Base-by-base conservation (phyloP, 1,284 basidiomycete genomes). In the Sporisorium scitamineum region DNA sequence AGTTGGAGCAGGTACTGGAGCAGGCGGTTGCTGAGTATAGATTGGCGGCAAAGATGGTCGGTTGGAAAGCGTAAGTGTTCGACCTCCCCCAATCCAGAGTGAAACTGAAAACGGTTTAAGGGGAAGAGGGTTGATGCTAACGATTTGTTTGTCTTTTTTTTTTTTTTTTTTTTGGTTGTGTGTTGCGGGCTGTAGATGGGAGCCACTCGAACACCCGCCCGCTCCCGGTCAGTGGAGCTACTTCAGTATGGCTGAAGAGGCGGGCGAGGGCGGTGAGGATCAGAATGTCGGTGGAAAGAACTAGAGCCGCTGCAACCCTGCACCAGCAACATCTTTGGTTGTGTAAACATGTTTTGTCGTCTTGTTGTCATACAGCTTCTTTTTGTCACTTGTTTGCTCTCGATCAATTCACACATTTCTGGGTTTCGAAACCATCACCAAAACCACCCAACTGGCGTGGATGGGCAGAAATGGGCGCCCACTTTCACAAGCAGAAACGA, bases 41-140 rank as follows among this genome's bases (percentile, higher is more conserved):
- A 55, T 88, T 98, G 48, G 92, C 90, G 2, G 88, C 88, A 41
- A 93, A 94, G 87, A 94, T 98, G 92, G 85, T 92, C 26, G 93
- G 96, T 85, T 98, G 94, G 94, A 97, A 97, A 88, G 90, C 93
- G 95, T 99, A 86, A 88, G 94, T 92, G 20, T 26, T 8, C 14
- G 14, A 5, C 7, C 27, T n/a, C n/a, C n/a, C n/a, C n/a, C n/a
- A n/a, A n/a, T n/a, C n/a, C n/a, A n/a, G n/a, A n/a, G n/a, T n/a
- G n/a, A n/a, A n/a, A n/a, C n/a, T n/a, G n/a, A n/a, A n/a, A n/a
- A n/a, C n/a, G n/a, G n/a, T n/a, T n/a, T n/a, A n/a, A n/a, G n/a
- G n/a, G n/a, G n/a, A n/a, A n/a, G n/a, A n/a, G n/a, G n/a, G n/a
- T n/a, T n/a, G n/a, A n/a, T n/a, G n/a, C n/a, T n/a, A n/a, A n/a